phyloP scores from a whole-genome alignment of 345 rosid genomes.

The Psidium friedrichsthalianum region DNA sequence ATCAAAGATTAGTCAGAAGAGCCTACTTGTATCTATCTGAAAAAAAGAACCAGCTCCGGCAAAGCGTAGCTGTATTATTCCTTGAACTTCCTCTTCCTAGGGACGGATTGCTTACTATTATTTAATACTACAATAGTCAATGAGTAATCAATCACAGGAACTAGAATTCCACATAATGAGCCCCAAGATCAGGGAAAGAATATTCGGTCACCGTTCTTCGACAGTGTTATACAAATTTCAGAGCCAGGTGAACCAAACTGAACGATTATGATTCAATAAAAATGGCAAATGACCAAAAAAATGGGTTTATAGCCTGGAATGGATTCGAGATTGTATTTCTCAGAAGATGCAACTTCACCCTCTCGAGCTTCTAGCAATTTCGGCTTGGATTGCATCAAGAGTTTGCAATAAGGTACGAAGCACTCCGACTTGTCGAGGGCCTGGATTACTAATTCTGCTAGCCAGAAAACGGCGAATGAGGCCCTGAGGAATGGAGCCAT shows the following conservation, averaged over 20 bases:
- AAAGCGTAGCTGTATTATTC: background rate
- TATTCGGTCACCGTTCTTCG: background rate
- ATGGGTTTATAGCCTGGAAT: constrained; percentile 59
- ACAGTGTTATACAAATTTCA: background rate
- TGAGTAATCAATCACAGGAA: background rate
- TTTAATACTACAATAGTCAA: background rate
- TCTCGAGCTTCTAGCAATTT: constrained; percentile 41
- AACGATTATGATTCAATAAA: background rate
- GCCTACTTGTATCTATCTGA: background rate
- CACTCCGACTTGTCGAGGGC: constrained; percentile 29
- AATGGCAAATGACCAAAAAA: background rate
- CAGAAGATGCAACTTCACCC: constrained; percentile 28
- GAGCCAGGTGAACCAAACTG: background rate
- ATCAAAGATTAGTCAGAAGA: background rate
- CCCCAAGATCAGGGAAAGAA: background rate
- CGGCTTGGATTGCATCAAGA: constrained; percentile 53
- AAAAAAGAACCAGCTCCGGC: background rate
- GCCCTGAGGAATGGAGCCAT: constrained; percentile 93
- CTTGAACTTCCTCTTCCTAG: background rate
- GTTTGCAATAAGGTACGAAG: constrained; percentile 70
- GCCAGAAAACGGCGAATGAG: constrained; percentile 91
- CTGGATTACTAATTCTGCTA: constrained; percentile 84
- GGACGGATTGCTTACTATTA: background rate
- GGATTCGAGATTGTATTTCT: constrained; percentile 84
- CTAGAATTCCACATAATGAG: background rate